Evolutionary conservation across 345 rosid species (phyloP), one percentile per base, ranked within the genome.

Genomic region (Ceriops decandra): DNA sequence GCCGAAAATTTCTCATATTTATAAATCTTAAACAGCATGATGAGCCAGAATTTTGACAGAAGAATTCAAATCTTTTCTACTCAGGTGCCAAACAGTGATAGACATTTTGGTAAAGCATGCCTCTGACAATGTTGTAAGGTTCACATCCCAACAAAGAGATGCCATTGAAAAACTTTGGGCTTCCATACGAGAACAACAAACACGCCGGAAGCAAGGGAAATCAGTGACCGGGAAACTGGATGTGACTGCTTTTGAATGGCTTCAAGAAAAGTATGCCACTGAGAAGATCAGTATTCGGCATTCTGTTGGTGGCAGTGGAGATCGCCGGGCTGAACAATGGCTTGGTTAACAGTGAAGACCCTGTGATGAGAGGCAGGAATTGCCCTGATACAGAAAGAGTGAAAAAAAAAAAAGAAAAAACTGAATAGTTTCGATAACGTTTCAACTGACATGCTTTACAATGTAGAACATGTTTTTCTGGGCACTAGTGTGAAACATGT

Each of bases 71-170:
- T 20, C 3, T 22, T 49, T 52, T 60, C 52, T 65, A 81, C 62
- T 58, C 81, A 95, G 98, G 99, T 95, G 99, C 71, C 99, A 95
- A 82, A 95, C 96, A 1, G 93, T 81, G 62, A 90, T 95, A 79
- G 99, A 91, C 82, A 95, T 95, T 77, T 73, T 95, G 84, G 99
- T 88, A 57, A 90, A 95, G 83, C 96, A 88, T 75, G 99, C 99
- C 7, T 88, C 66, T 57, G 97, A 95, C 66, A 86, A 90, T 64
- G 87, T 85, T 62, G 67, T 82, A 24, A 95, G 88, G 77, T 92
- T 95, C 84, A 92, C 96, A 9, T 77, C 88, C 52, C 80, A 49
- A 28, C 99, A 91, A 71, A 87, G 99, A 73, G 91, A 79, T 74
- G 99, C 98, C 67, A 84, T 95, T 33, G 83, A 60, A 74, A 92